These are phyloP conservation scores for Megacollybia platyphylla DNA, from an alignment of 1,284 basidiomycete species.

Conservation along the genomic window DNA sequence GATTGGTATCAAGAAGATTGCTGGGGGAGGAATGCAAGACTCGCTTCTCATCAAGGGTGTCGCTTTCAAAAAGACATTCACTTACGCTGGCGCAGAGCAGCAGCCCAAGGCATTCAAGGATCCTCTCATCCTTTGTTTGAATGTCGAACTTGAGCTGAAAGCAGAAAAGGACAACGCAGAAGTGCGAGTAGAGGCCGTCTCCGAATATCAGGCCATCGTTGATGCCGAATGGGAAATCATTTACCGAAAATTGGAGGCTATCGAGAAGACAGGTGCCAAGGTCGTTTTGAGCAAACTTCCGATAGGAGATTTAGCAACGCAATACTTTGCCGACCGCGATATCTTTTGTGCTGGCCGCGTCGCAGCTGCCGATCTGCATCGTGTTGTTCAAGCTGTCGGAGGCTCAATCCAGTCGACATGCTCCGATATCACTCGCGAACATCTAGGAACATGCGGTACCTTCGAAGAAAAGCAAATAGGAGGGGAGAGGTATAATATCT, in stretches of 20 bases:
- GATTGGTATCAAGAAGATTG: constrained; percentile 97
- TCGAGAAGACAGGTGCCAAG: constrained; percentile 93
- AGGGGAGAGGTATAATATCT: constrained; percentile 94
- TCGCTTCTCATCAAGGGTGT: constrained; percentile 84
- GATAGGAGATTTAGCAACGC: constrained; percentile 96
- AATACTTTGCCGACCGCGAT: constrained; percentile 98
- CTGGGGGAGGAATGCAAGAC: constrained; percentile 98
- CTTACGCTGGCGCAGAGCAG: constrained; percentile 98
- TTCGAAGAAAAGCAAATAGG: constrained; percentile 97
- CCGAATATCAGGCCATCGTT: constrained; percentile 98
- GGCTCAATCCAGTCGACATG: constrained; percentile 94
- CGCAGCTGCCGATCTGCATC: constrained; percentile 79
- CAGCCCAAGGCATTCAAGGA: constrained; percentile 91
- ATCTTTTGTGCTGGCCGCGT: constrained; percentile 99
- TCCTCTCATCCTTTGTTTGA: constrained; percentile 88
- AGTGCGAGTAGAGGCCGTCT: constrained; percentile 91
- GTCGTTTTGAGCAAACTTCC: constrained; percentile 97
- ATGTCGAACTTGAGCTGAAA: constrained; percentile 98
- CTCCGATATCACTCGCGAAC: constrained; percentile 82
- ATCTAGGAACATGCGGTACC: constrained; percentile 83
- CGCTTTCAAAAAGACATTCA: constrained; percentile 99
- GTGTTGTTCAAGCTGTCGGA: constrained; percentile 93
- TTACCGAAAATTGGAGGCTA: constrained; percentile 93
- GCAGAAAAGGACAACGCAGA: constrained; percentile 99
- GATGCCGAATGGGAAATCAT: constrained; percentile 99